phyloP scores from a whole-genome alignment of 1,284 basidiomycete genomes.

The Paramarasmius palmivorus region DNA sequence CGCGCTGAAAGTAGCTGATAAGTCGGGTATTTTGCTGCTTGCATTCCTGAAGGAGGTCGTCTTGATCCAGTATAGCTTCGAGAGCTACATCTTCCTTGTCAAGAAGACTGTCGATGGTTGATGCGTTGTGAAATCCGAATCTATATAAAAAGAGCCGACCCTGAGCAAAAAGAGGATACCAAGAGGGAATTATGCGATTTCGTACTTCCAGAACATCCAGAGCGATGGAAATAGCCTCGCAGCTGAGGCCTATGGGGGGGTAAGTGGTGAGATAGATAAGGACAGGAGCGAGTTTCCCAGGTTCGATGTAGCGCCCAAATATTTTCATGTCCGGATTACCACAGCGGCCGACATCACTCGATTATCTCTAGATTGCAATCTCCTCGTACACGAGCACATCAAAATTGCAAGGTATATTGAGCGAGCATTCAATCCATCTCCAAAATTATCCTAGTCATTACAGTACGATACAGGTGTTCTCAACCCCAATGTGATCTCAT shows the following conservation, averaged over 20 bases:
- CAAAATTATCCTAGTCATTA: too few relatives aligned
- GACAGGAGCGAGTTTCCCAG: too few relatives aligned
- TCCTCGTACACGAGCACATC: too few relatives aligned
- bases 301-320: too few relatives aligned
- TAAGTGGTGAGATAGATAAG: conserved; percentile 1
- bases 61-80: conserved; percentile 92
- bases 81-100: conserved; percentile 84
- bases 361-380: too few relatives aligned
- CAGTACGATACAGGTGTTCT: too few relatives aligned
- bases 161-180: not conserved
- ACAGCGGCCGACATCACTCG: too few relatives aligned
- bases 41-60: conserved; percentile 93
- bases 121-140: conserved; percentile 85
- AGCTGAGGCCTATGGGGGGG: not conserved
- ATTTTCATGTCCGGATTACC: too few relatives aligned
- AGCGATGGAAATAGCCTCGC: not conserved
- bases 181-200: not conserved
- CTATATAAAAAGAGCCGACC: conserved; percentile 33
- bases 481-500: too few relatives aligned
- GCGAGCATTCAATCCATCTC: too few relatives aligned
- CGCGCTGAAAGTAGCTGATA: conserved; percentile 81
- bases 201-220: conserved; percentile 45
- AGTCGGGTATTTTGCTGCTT: conserved; percentile 92
- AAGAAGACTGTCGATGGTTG: conserved; percentile 78
- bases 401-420: too few relatives aligned